These are phyloP conservation scores for Omphalea diandra DNA, from an alignment of 441 rosid species.

Conservation along the genomic window DNA sequence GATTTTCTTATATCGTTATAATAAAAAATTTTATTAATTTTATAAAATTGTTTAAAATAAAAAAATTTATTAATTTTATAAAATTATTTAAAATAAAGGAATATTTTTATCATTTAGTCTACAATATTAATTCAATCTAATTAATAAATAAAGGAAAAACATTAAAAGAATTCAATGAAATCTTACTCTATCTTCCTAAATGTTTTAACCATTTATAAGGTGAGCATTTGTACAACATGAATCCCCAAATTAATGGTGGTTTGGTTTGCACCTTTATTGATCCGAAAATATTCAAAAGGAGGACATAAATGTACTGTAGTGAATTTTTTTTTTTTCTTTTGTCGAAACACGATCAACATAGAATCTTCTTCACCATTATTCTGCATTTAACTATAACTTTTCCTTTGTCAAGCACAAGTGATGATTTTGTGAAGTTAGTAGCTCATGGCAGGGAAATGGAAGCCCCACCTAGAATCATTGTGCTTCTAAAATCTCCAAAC, in stretches of 20 bases:
- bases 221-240: neutral
- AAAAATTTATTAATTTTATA: no score
- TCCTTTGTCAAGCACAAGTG: neutral
- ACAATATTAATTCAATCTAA: no score
- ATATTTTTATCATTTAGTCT: no score
- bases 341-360: slow-evolving; percentile 19
- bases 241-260: slow-evolving; percentile 13
- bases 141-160: no score
- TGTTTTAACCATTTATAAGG: no score
- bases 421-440: slow-evolving; percentile 15
- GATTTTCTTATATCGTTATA: no score
- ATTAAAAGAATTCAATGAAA: no score
- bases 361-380: slow-evolving; percentile 9
- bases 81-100: no score
- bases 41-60: no score
- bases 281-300: neutral
- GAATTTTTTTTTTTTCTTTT: neutral
- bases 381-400: slow-evolving; percentile 3
- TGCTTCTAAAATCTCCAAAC: slow-evolving; percentile 14
- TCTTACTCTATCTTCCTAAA: no score
- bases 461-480: slow-evolving; percentile 19
- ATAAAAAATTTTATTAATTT: no score
- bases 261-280: neutral
- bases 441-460: slow-evolving; percentile 1
- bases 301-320: neutral